Evolutionary conservation across 2,329 filamentous ascomycete genomes (phyloP).

Genomic region (Diaporthe caulivora): DNA sequence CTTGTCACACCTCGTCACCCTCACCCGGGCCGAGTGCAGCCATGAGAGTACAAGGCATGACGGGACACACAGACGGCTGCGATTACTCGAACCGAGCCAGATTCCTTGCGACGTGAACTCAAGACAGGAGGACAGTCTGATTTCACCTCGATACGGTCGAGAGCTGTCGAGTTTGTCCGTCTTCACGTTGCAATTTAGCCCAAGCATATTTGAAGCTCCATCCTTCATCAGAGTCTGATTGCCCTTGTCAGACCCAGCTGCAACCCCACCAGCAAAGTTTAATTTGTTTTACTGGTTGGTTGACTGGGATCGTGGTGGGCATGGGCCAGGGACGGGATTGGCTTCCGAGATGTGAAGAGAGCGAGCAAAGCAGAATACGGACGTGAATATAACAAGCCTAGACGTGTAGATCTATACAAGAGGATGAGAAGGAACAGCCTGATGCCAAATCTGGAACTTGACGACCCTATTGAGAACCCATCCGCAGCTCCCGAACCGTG

Average conservation of each 20-base stretch:
- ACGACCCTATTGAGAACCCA: not conserved
- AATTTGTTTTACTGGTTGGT: not conserved
- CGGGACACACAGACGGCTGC: too few species aligned
- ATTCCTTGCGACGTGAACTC: not conserved
- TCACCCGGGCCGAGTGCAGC: too few species aligned
- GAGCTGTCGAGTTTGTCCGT: too few species aligned
- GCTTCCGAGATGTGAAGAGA: not conserved
- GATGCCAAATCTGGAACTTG: not conserved
- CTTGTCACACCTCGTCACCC: too few species aligned
- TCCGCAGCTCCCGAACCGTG: constrained; percentile 9
- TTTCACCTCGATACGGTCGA: not conserved
- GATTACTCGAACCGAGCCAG: not conserved
- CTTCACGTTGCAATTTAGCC: not conserved
- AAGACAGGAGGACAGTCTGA: too few species aligned
- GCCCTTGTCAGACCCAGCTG: constrained; percentile 15
- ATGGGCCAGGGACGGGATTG: not conserved
- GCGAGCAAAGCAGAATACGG: not conserved
- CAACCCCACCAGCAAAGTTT: constrained; percentile 28
- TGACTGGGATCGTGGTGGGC: constrained; percentile 5
- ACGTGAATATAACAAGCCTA: too few species aligned
- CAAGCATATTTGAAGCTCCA: not conserved
- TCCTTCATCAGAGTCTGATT: constrained; percentile 28
- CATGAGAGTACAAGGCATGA: not conserved
- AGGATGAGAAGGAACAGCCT: not conserved
- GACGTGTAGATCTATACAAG: too few species aligned